Conservation (phyloP, 352 stramenopile species). For the Globisporangium paroecandrum region DNA sequence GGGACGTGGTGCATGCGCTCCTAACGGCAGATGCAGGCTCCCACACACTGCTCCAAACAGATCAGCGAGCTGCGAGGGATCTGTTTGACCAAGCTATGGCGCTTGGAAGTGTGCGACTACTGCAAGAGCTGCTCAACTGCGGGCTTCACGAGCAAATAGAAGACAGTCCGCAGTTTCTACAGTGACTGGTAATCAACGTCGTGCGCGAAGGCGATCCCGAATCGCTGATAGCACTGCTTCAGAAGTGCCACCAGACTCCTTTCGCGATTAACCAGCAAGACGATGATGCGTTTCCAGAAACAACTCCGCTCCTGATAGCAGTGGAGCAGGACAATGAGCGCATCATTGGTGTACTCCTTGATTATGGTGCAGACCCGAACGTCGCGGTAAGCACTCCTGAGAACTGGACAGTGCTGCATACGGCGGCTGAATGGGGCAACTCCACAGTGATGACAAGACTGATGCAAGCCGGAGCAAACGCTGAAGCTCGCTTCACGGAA, state of each 20-base stretch:
- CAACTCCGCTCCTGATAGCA: neutral
- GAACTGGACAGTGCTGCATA: neutral
- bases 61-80: too few relatives aligned
- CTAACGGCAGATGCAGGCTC: neutral
- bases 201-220: constrained; percentile 2
- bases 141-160: neutral
- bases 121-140: neutral
- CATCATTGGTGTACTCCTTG: neutral
- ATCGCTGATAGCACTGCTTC: neutral
- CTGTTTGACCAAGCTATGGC: neutral
- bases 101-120: neutral
- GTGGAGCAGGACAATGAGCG: neutral
- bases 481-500: neutral
- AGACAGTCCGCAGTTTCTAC: neutral
- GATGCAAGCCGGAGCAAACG: neutral
- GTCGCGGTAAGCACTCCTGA: neutral
- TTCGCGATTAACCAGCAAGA: neutral
- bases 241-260: neutral
- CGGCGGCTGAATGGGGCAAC: constrained; percentile 4
- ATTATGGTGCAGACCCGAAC: neutral
- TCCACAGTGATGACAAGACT: neutral
- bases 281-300: neutral
- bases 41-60: neutral
- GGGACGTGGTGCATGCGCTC: neutral
- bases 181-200: neutral